Evolutionary conservation across 768 basidiomycete genomes (phyloP).

Genomic region (Boletus pseudopeckii): DNA sequence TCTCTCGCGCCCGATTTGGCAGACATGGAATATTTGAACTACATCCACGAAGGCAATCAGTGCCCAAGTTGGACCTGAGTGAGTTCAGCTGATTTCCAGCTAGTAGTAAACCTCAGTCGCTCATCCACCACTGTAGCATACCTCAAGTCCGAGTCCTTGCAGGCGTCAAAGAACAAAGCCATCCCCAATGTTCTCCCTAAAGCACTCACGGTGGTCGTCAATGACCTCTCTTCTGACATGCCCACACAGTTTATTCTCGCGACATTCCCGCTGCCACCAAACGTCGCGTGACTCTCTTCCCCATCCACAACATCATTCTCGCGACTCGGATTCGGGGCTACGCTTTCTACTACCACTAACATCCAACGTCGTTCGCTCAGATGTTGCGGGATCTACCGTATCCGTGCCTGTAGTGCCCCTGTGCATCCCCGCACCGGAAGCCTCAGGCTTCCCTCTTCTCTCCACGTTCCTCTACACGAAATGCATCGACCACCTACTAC

Average conservation of each 20-base stretch:
- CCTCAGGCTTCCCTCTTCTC: conserved; percentile 64
- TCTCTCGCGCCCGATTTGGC: conserved; percentile 27
- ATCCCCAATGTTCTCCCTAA: conserved; percentile 25
- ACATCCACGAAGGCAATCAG: conserved; percentile 29
- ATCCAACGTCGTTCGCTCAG: conserved; percentile 13
- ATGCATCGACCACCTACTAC: conserved; percentile 47
- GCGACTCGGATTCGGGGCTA: conserved; percentile 21
- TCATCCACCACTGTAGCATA: conserved; percentile 24
- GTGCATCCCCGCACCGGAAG: conserved; percentile 64
- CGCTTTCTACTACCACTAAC: conserved; percentile 10
- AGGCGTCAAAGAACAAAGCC: conserved; percentile 19
- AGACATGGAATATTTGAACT: conserved; percentile 17
- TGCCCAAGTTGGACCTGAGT: conserved; percentile 30
- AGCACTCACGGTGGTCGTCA: conserved; percentile 23
- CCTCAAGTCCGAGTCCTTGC: conserved; percentile 25
- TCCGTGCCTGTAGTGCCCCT: conserved; percentile 64
- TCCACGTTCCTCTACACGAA: conserved; percentile 69
- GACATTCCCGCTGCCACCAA: conserved; percentile 21
- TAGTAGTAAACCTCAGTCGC: neutral
- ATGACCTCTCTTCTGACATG: conserved; percentile 33
- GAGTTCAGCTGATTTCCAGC: neutral
- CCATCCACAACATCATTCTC: conserved; percentile 36
- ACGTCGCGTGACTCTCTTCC: conserved; percentile 34
- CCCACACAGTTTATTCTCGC: conserved; percentile 29
- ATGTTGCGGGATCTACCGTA: conserved; percentile 16